phyloP scores from a whole-genome alignment of 768 basidiomycete genomes.

The Pisolithus marmoratus region DNA sequence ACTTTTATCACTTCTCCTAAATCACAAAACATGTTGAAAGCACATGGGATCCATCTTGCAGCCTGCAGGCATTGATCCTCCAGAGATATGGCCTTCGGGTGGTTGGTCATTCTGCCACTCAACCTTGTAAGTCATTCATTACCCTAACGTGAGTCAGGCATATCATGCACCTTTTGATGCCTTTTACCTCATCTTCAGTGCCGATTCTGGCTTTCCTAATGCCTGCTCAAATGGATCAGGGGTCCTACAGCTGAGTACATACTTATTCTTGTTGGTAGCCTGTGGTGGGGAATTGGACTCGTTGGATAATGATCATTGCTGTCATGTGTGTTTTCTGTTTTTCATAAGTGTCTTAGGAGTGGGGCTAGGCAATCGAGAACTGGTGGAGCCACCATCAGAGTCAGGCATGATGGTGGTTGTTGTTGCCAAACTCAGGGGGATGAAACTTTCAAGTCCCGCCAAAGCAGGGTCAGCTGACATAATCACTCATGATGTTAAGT shows the following conservation, averaged over 20 bases:
- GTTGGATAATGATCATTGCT: neutral
- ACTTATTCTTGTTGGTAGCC: neutral
- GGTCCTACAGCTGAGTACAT: neutral
- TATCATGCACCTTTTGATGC: neutral
- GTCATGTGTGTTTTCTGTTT: neutral
- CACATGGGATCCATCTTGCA: constrained; percentile 3
- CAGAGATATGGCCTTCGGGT: neutral
- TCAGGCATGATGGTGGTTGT: neutral
- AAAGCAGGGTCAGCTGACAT: neutral
- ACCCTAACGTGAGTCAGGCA: no score
- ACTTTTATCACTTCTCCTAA: constrained; percentile 1
- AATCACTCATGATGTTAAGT: neutral
- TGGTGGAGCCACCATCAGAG: neutral
- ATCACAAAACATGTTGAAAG: constrained; percentile 4
- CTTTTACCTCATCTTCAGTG: neutral
- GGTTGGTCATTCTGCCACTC: no score
- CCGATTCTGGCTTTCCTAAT: neutral
- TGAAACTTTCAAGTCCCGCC: neutral
- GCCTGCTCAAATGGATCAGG: neutral
- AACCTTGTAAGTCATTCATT: no score
- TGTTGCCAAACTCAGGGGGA: neutral
- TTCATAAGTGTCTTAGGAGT: neutral
- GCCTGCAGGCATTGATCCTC: neutral
- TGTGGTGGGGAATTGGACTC: neutral
- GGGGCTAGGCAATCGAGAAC: neutral